These are phyloP conservation scores for Boeremia lycopersici DNA, from an alignment of 2,329 filamentous ascomycete genomes.

Conservation along the genomic window DNA sequence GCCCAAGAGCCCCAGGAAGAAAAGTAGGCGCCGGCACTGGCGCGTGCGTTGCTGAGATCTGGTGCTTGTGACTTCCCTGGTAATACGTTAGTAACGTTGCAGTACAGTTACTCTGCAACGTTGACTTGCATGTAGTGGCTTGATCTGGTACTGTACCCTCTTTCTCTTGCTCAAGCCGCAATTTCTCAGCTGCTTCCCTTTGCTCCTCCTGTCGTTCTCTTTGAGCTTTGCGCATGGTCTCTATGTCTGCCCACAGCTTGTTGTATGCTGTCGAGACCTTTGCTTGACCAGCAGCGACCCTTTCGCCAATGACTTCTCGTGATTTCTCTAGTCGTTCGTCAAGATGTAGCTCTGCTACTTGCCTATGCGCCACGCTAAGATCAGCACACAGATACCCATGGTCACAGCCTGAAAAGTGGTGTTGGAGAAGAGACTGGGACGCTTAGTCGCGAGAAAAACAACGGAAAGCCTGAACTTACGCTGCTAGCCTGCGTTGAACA, in stretches of 20 bases:
- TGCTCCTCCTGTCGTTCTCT: conserved; percentile 66
- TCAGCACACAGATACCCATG: conserved; percentile 44
- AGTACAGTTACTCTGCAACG: neutral
- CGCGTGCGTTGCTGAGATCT: conserved; percentile 50
- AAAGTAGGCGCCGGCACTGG: conserved; percentile 66
- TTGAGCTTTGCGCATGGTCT: conserved; percentile 77
- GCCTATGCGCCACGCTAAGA: conserved; percentile 53
- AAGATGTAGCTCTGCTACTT: conserved; percentile 90
- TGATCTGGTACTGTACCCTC: conserved; percentile 23
- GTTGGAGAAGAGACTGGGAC: conserved; percentile 37
- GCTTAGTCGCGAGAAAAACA: conserved; percentile 33
- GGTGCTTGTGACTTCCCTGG: conserved; percentile 46
- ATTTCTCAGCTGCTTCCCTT: conserved; percentile 46
- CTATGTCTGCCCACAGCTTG: conserved; percentile 88
- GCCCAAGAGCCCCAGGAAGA: conserved; percentile 69
- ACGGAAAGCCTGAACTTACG: conserved; percentile 50
- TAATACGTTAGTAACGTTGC: conserved; percentile 1
- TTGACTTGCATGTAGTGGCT: conserved; percentile 33
- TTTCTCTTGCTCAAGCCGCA: conserved; percentile 22
- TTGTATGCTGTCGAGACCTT: conserved; percentile 88
- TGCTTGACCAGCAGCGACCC: conserved; percentile 84
- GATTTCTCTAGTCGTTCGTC: conserved; percentile 88
- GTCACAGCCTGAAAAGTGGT: conserved; percentile 37
- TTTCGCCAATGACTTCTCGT: conserved; percentile 83
- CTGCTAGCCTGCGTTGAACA: conserved; percentile 84